These are phyloP conservation scores for Fusarium avenaceum DNA, from an alignment of 2,329 filamentous ascomycete genomes.

Conservation along the genomic window DNA sequence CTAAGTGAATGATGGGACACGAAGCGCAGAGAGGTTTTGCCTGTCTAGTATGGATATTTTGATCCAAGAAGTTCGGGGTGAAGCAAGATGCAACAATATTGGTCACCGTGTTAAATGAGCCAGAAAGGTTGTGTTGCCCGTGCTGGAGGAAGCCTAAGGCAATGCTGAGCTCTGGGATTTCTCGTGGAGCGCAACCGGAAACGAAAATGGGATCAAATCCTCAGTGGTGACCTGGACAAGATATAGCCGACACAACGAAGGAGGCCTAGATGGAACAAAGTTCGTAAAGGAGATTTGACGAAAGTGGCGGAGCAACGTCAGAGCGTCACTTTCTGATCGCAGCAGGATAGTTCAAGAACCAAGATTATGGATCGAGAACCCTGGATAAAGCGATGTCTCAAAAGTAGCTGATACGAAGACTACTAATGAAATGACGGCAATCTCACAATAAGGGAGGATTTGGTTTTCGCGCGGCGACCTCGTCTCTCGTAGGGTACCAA, in stretches of 20 bases:
- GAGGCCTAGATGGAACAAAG: constrained; percentile 37
- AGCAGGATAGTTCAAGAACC: constrained; percentile 19
- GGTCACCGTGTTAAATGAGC: constrained; percentile 6
- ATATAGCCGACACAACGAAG: constrained; percentile 45
- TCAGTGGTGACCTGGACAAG: constrained; percentile 29
- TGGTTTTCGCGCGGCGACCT: constrained; percentile 23
- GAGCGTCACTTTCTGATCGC: constrained; percentile 38
- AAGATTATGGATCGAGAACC: constrained; percentile 15
- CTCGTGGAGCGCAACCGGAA: constrained; percentile 11
- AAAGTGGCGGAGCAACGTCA: constrained; percentile 45
- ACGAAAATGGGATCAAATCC: constrained; percentile 1
- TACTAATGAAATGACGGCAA: constrained; percentile 15
- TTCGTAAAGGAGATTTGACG: constrained; percentile 9
- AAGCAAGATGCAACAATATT: constrained; percentile 14
- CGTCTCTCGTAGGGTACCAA: constrained; percentile 34
- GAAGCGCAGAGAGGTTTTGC: constrained; percentile 14
- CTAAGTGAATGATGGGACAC: constrained; percentile 20
- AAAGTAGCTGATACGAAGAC: constrained; percentile 14
- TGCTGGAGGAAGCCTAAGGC: constrained; percentile 3
- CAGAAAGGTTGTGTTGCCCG: constrained; percentile 21
- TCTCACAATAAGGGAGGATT: constrained; percentile 20
- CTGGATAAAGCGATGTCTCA: constrained; percentile 16
- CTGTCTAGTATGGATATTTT: constrained; percentile 26
- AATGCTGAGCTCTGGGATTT: neutral
- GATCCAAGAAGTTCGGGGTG: neutral